Conservation (phyloP, 2,329 filamentous ascomycete genomes). For the Cryphonectria naterciae region DNA sequence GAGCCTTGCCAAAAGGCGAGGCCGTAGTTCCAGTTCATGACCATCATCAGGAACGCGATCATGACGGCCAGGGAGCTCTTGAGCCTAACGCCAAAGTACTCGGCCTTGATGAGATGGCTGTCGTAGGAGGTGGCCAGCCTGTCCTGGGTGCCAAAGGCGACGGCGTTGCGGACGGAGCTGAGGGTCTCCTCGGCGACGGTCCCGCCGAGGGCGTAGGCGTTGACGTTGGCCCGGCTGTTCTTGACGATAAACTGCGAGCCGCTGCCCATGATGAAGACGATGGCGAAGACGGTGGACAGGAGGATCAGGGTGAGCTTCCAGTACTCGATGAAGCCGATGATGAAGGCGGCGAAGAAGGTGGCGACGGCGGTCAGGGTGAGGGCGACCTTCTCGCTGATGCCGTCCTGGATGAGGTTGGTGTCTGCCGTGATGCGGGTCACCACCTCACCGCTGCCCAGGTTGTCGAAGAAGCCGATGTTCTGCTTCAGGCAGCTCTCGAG, state of each 20-base stretch:
- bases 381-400: conserved; percentile 87
- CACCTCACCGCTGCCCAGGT: conserved; percentile 88
- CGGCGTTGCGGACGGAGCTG: conserved; percentile 88
- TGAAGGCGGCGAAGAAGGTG: conserved; percentile 84
- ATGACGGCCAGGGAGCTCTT: conserved; percentile 76
- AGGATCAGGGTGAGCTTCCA: conserved; percentile 94
- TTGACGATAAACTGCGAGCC: conserved; percentile 77
- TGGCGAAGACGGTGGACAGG: conserved; percentile 77
- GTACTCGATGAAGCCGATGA: conserved; percentile 88
- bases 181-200: conserved; percentile 93
- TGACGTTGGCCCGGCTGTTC: conserved; percentile 76
- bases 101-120: conserved; percentile 70
- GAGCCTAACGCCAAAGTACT: conserved; percentile 75
- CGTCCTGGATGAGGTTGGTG: conserved; percentile 86
- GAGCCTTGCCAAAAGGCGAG: conserved; percentile 89
- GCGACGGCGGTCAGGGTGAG: conserved; percentile 76
- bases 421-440: conserved; percentile 94
- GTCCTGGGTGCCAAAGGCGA: conserved; percentile 91
- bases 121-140: conserved; percentile 90
- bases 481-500: conserved; percentile 82
- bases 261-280: conserved; percentile 76
- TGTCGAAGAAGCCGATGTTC: conserved; percentile 93
- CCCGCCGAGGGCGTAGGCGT: conserved; percentile 82
- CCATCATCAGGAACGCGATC: conserved; percentile 80
- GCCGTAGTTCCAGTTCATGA: conserved; percentile 86